Base-by-base conservation (phyloP, 805 yeast genomes). In the Yarrowia bubula region DNA sequence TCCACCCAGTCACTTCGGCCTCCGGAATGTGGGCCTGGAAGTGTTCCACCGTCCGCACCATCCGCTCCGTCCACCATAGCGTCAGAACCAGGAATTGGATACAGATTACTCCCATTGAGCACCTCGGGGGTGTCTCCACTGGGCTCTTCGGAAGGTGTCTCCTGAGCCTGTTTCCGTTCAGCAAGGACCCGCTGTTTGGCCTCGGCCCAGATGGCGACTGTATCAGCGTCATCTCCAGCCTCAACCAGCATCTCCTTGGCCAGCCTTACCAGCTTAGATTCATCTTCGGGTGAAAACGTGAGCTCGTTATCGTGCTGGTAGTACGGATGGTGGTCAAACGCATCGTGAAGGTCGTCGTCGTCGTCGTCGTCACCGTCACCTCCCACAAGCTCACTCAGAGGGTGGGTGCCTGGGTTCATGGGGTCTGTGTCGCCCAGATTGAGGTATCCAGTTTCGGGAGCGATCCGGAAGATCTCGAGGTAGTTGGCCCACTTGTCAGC, bases 401-500 rank as follows among this genome's bases (percentile, higher is more conserved):
- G 58, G 31, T 51, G 58, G 8, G 33, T 51, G 4, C 43, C 32
- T 1, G 58, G 58, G 58, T 51, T 51, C 58, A 51, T 51, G 33
- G 58, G 58, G 35, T 51, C 43, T 4, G 43, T 37, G 31, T 51
- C 58, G 1, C 58, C 58, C 0, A 51, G 18, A n/a, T 38, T 10
- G 35, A 38, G 22, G 35, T 9, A 3, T 11, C 35, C 57, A 1
- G 39, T n/a, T 9, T 51, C 33, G 15, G 58, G 58, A 0, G 58
- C 43, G 22, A 51, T 37, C 8, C 35, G 13, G 58, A 51, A 51
- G 35, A 51, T 51, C 9, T 51, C 58, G 8, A 51, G 14, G 58
- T 51, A 51, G 43, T 51, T 51, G 43, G 58, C 58, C 58, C 58
- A 51, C 18, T 51, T 51, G 33, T 51, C 58, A 1, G 58, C 58